Base-by-base conservation (phyloP, 768 basidiomycete species). In the Boletus huronensis region DNA sequence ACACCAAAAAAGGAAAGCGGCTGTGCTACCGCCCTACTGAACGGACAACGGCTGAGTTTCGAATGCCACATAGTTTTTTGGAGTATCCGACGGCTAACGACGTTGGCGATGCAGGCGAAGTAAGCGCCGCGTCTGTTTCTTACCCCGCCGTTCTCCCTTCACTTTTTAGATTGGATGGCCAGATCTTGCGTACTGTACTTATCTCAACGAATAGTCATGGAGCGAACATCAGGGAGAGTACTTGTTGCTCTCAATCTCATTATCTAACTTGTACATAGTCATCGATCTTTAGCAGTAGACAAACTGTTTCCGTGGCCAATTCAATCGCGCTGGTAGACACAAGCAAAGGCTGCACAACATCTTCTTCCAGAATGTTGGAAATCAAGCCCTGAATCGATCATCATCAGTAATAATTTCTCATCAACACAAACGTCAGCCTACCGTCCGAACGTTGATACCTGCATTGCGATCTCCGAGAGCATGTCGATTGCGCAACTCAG, bases 391-490 rank as follows among this genome's bases (percentile, higher is more conserved):
- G 60, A 29, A 45, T 46, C 35, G 16, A 38, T 32, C 44, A 38
- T 32, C 44, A 28, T 70, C 21, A 63, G 26, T 42, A 31, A 43
- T 21, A 17, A 50, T 32, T 45, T 38, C 8, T 34, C 14, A 4
- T 17, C 23, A 29, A 40, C 10, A 48, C 28, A 9, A 49, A 44
- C 17, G 8, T 23, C 32, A 45, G 69, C 82, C 40, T 64, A 93
- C 94, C 79, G 95, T 98, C 64, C 96, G 86, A 58, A 99, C 94
- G 70, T 98, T 99, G 73, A 99, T 98, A 31, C 97, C 97, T 26
- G 97, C 95, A 61, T 88, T 93, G 58, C 82, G 81, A 63, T 99
- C 97, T 32, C 97, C 97, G 9, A 93, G 78, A 2, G 97, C 95
- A 72, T 99, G 97, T 59, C 94, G 82, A 75, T 99, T 99, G 58